A percentile compares a stretch with the other conserved stretches of the same genome.
Evolutionary conservation across 768 basidiomycete genomes (phyloP).

Genomic region (Psilocybe subaeruginosa): DNA sequence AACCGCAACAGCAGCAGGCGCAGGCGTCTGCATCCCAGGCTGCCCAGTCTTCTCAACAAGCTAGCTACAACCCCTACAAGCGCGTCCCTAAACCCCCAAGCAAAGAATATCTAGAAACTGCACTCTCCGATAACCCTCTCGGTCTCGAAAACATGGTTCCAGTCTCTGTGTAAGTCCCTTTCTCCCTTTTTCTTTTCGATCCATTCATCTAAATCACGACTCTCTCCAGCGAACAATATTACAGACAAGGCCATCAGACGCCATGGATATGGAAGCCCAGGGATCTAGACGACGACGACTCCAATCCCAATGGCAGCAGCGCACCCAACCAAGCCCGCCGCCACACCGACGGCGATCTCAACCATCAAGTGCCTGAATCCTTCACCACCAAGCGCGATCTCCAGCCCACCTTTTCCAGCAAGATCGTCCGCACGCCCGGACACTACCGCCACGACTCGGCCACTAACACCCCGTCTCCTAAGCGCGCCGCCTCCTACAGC

Average conservation of each 20-base stretch:
- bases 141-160: slow-evolving; percentile 60
- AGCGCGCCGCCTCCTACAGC: slow-evolving; percentile 15
- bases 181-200: not conserved
- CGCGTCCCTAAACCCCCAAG: slow-evolving; percentile 62
- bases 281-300: slow-evolving; percentile 37
- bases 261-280: slow-evolving; percentile 79
- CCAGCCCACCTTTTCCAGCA: slow-evolving; percentile 69
- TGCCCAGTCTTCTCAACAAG: slow-evolving; percentile 18
- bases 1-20: slow-evolving; percentile 22
- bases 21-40: slow-evolving; percentile 17
- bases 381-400: slow-evolving; percentile 57
- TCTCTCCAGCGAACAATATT: slow-evolving; percentile 34
- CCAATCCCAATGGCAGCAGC: slow-evolving; percentile 3
- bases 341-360: slow-evolving; percentile 8
- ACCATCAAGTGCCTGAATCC: slow-evolving; percentile 34
- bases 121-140: slow-evolving; percentile 63
- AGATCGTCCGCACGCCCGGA: slow-evolving; percentile 68
- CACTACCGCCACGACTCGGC: slow-evolving; percentile 45
- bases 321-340: not conserved
- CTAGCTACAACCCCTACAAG: slow-evolving; percentile 63
- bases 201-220: slow-evolving; percentile 1
- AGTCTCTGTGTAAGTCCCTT: slow-evolving; percentile 55
- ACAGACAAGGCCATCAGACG: slow-evolving; percentile 42
- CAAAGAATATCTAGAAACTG: slow-evolving; percentile 64
- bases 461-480: slow-evolving; percentile 5